Evolutionary conservation across 2,329 filamentous ascomycete genomes (phyloP).

Genomic region (Trichoderma aggressivum): DNA sequence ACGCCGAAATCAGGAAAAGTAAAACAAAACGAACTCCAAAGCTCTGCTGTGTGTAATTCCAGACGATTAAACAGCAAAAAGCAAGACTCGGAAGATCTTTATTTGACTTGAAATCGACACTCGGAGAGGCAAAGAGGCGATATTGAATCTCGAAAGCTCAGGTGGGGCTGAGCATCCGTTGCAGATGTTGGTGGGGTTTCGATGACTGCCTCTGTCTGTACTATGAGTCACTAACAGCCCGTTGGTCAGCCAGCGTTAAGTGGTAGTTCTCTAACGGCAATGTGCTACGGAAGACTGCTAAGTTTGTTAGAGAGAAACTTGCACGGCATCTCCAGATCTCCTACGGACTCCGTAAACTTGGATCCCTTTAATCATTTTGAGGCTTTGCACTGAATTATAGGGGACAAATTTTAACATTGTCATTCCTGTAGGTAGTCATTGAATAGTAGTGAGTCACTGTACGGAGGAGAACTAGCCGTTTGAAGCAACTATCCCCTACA

Average conservation of each 20-base stretch:
- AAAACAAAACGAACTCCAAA: background rate
- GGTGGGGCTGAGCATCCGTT: background rate
- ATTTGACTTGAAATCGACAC: background rate
- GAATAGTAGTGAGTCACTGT: background rate
- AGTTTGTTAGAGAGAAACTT: background rate
- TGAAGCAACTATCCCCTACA: background rate
- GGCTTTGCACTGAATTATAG: background rate
- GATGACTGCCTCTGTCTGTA: background rate
- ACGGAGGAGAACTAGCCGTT: background rate
- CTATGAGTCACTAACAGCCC: conserved; percentile 1
- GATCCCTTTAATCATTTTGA: background rate
- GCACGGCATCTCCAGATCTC: background rate
- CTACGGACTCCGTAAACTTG: too few species aligned
- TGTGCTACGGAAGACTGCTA: rapidly evolving
- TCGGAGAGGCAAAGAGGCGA: background rate
- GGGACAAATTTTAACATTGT: background rate
- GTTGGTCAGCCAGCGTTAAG: background rate
- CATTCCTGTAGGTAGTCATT: conserved; percentile 6
- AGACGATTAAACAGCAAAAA: background rate
- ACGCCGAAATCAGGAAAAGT: background rate
- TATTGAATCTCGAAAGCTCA: background rate
- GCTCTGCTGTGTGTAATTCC: background rate
- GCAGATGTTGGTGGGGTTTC: background rate
- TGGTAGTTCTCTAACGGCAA: background rate
- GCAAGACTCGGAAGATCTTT: background rate